Base-by-base conservation (phyloP, 164 flowering plant genomes). In the Santalum album region DNA sequence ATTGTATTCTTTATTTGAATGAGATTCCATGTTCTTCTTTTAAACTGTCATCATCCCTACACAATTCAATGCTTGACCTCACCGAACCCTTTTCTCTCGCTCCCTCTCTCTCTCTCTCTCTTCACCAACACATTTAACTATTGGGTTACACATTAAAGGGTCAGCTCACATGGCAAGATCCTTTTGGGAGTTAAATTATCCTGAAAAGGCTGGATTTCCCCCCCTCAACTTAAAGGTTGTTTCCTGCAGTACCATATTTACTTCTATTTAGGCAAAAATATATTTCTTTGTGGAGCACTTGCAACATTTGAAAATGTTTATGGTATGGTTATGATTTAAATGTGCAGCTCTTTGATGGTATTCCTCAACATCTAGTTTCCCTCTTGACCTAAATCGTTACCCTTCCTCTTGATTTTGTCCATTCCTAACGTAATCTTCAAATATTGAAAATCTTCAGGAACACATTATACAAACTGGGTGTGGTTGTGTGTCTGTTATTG, bases 401-500 rank as follows among this genome's bases (percentile, higher is more conserved):
- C 16, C 12, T 7, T 7, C n/a, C n/a, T n/a, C n/a, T n/a, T n/a
- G n/a, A n/a, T n/a, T n/a, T n/a, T n/a, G n/a, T n/a, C n/a, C 38
- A 35, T 18, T 40, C 6, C n/a, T 64, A 23, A 24, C 16, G 46
- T 53, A 25, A 24, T n/a, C 32, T 29, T 35, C 16, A n/a, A n/a
- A n/a, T 45, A 26, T 15, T 38, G 42, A 11, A 17, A 7, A 11
- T 12, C 6, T 15, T 19, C 96, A 90, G 98, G 96, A 83, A 64
- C 81, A 85, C 72, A 18, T 67, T 51, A 60, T 90, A 20, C 71
- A 61, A 38, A 87, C 98, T 62, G 74, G 84, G 71, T 46, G 70
- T 53, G 96, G 98, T 65, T 55, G 80, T 66, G 75, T 90, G 35
- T 86, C 95, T 35, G 96, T 90, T 44, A 65, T 76, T 34, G 89